Percentiles rank a stretch among this genome's conserved stretches.
Conservation (phyloP, 192 early-diverging fungal species). For the Dissophora ornata region DNA sequence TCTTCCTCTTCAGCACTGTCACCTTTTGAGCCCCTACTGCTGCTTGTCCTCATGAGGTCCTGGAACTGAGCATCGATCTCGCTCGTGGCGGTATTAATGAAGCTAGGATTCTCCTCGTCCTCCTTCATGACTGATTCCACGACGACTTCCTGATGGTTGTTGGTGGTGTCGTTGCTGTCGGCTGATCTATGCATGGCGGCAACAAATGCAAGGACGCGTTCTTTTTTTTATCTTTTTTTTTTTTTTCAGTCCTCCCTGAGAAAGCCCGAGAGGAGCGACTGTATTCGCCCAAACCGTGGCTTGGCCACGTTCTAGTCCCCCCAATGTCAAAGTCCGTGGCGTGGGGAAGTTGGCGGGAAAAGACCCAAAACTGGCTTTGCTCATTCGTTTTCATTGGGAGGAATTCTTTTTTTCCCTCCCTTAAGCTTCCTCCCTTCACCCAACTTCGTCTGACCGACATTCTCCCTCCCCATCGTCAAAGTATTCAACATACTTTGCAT, state of each 20-base stretch:
- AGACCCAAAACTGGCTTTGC: no score
- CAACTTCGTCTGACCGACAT: no score
- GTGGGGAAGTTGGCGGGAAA: no score
- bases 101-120: neutral
- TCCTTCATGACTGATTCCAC: no score
- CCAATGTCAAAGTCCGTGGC: no score
- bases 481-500: neutral
- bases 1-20: neutral
- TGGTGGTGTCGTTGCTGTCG: neutral
- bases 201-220: neutral
- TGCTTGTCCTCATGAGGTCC: constrained; percentile 4
- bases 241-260: no score
- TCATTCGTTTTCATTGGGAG: no score
- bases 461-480: neutral
- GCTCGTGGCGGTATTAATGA: constrained; percentile 14
- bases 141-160: neutral
- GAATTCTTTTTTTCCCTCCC: constrained; percentile 3
- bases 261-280: no score
- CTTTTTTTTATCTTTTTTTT: no score
- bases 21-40: neutral
- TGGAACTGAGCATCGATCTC: constrained; percentile 30
- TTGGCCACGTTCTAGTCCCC: no score
- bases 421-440: neutral
- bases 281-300: no score
- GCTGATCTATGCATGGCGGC: neutral